Evolutionary conservation across 192 early-diverging fungal species (phyloP).

Genomic region (Backusella parvicylindrica): DNA sequence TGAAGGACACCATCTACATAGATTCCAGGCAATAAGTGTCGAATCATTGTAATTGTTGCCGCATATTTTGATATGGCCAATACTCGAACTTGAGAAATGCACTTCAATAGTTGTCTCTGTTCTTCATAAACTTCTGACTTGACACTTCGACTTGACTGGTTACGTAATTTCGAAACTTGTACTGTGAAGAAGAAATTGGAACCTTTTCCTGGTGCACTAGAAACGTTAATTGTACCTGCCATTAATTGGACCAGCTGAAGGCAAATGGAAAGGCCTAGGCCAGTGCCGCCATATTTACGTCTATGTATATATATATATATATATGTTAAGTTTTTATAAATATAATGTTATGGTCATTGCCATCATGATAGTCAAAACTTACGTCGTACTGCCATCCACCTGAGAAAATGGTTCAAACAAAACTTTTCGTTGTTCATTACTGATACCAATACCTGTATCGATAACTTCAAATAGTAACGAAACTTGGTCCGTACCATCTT

Average conservation of each 20-base stretch:
- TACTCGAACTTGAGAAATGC: conserved; percentile 4
- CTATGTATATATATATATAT: too few relatives aligned
- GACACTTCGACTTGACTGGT: neutral
- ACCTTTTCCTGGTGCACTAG: conserved; percentile 37
- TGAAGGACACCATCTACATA: conserved; percentile 6
- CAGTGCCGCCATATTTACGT: conserved; percentile 63
- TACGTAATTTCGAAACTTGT: conserved; percentile 28
- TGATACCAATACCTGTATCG: conserved; percentile 56
- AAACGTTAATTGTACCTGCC: conserved; percentile 52
- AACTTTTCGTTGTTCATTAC: conserved; percentile 42
- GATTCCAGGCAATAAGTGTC: conserved; percentile 8
- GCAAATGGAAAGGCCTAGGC: conserved; percentile 60
- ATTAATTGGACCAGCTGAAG: conserved; percentile 57
- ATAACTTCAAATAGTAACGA: conserved; percentile 38
- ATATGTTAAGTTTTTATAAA: neutral
- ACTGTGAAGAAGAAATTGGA: conserved; percentile 50
- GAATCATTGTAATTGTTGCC: conserved; percentile 20
- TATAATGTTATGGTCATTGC: neutral
- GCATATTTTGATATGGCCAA: conserved; percentile 12
- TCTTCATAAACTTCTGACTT: neutral
- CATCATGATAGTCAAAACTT: conserved; percentile 25
- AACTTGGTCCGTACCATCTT: conserved; percentile 10
- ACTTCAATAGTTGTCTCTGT: neutral
- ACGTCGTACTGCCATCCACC: conserved; percentile 60
- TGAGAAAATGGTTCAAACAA: conserved; percentile 64